A percentile compares a stretch with the other conserved stretches of the same genome.
Evolutionary conservation across 139 green algal species (phyloP).

Genomic region (Chlorella sp.): DNA sequence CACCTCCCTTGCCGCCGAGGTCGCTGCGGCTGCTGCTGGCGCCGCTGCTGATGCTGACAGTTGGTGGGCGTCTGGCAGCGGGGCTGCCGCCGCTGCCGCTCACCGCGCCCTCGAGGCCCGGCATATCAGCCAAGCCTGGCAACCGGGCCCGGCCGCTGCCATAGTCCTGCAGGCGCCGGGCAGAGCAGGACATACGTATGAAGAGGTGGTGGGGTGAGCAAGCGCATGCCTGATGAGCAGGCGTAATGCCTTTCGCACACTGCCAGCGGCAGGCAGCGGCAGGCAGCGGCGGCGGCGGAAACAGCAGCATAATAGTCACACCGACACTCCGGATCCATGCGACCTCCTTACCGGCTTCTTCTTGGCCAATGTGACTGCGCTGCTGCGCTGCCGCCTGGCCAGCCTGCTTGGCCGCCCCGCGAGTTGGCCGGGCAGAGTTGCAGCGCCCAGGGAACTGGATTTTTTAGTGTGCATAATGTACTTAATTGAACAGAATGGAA

Average conservation of each 20-base stretch:
- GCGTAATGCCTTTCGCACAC: background rate
- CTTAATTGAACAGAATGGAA: background rate
- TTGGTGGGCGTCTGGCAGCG: background rate
- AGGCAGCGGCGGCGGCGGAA: conserved; percentile 12
- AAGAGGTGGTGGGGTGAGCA: background rate
- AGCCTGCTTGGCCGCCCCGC: background rate
- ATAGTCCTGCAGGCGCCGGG: conserved; percentile 39
- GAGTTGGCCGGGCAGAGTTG: background rate
- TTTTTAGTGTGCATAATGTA: too few relatives aligned
- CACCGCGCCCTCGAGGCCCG: background rate
- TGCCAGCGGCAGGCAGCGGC: background rate
- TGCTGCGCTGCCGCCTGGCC: background rate
- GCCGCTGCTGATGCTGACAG: background rate
- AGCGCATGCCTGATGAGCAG: background rate
- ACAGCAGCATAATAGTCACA: background rate
- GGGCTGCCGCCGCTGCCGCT: background rate
- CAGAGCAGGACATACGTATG: background rate
- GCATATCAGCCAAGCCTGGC: conserved; percentile 8
- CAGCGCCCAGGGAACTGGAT: background rate
- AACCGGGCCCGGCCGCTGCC: conserved; percentile 21
- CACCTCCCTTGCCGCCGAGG: background rate
- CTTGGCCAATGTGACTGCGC: background rate
- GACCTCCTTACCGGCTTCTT: background rate
- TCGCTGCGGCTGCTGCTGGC: background rate
- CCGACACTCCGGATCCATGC: too few relatives aligned